Evolutionary conservation across 1,284 basidiomycete genomes (phyloP).

Genomic region (Gomphus bonarii): DNA sequence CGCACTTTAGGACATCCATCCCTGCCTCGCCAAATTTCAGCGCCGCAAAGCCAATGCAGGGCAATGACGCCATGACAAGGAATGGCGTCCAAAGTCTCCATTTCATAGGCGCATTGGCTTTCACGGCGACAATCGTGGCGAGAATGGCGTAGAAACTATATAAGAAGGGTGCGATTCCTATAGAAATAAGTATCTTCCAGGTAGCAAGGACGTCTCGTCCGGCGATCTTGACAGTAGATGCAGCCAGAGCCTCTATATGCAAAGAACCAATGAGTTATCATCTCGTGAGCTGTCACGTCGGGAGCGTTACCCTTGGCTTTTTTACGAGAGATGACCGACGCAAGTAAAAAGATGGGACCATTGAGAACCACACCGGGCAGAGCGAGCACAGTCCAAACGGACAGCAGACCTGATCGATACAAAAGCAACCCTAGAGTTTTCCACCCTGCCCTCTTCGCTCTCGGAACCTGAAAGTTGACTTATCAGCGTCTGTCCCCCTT

Average conservation of each 20-base stretch:
- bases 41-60: constrained; percentile 88
- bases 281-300: background rate
- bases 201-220: constrained; percentile 94
- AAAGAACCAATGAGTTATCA: background rate
- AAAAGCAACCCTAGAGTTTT: constrained; percentile 80
- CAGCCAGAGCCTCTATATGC: constrained; percentile 83
- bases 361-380: constrained; percentile 94
- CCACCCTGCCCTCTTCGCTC: constrained; percentile 78
- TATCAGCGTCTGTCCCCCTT: background rate
- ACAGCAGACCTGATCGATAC: constrained; percentile 77
- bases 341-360: constrained; percentile 90
- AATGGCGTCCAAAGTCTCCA: constrained; percentile 77
- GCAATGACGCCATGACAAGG: constrained; percentile 66
- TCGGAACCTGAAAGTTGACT: constrained; percentile 45
- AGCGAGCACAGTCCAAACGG: constrained; percentile 80
- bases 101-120: constrained; percentile 49
- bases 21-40: constrained; percentile 99
- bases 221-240: constrained; percentile 92
- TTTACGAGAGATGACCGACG: constrained; percentile 78
- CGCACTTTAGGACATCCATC: constrained; percentile 94
- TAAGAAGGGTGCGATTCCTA: constrained; percentile 83
- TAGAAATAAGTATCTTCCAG: constrained; percentile 96
- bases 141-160: constrained; percentile 80
- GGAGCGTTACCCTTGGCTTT: constrained; percentile 76
- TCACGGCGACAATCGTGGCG: constrained; percentile 70